These are phyloP conservation scores for Blastobotrys capitulatus DNA, from an alignment of 1,139 yeast genomes.

Conservation along the genomic window DNA sequence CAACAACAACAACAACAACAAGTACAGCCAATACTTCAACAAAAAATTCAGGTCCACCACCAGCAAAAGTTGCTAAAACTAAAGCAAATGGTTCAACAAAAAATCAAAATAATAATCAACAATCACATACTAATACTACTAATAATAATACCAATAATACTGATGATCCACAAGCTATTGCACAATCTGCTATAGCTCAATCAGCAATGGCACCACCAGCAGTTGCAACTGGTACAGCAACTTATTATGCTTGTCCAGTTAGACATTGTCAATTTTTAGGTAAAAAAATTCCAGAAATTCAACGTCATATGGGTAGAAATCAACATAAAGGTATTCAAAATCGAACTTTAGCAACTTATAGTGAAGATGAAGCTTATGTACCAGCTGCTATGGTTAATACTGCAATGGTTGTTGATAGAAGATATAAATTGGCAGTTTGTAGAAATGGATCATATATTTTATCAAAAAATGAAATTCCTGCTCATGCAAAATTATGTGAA, in stretches of 20 bases:
- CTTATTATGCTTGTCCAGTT: conserved; percentile 10
- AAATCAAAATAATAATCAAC: not conserved
- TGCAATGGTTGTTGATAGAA: conserved; percentile 12
- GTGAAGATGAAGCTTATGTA: conserved; percentile 4
- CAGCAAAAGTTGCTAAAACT: not conserved
- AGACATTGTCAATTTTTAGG: conserved; percentile 12
- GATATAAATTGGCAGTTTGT: conserved; percentile 11
- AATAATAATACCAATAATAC: too few species aligned
- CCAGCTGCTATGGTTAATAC: conserved; percentile 12
- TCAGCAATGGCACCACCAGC: conserved; percentile 7
- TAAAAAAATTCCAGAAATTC: conserved; percentile 11
- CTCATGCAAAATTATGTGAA: conserved; percentile 11
- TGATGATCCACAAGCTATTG: not conserved
- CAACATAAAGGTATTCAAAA: conserved; percentile 12
- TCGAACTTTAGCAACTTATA: conserved; percentile 9
- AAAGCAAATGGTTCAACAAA: too few species aligned
- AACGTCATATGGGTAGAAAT: conserved; percentile 13
- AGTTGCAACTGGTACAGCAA: conserved; percentile 3
- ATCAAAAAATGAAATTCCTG: conserved; percentile 11
- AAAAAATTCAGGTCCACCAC: not conserved
- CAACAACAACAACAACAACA: not conserved
- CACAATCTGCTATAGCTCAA: conserved; percentile 5
- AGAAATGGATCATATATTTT: conserved; percentile 11
- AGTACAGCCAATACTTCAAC: not conserved
- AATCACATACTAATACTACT: not conserved